A percentile compares a stretch with the other conserved stretches of the same genome.
Conservation (phyloP, 116 monocot genomes). For the Iris pallida region DNA sequence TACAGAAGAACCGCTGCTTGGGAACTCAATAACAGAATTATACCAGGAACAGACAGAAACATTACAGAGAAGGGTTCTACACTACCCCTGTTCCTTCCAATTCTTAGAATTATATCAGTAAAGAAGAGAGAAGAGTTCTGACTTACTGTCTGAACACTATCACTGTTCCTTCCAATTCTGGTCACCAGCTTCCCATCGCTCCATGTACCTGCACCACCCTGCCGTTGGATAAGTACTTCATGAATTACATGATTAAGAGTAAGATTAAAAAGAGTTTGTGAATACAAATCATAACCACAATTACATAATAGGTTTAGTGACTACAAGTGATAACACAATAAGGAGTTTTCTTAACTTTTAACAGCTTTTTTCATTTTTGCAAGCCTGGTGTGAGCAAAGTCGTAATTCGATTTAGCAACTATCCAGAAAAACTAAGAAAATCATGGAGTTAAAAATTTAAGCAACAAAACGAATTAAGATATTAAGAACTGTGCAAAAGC, state of each 20-base stretch:
- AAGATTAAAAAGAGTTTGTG: neutral
- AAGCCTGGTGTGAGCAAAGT: too few species aligned
- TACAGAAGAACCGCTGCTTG: neutral
- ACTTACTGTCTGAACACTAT: constrained; percentile 91
- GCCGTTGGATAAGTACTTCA: constrained; percentile 71
- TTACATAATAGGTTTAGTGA: neutral
- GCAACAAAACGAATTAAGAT: too few species aligned
- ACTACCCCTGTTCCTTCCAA: constrained; percentile 85
- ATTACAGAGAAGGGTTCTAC: constrained; percentile 16
- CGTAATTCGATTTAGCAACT: too few species aligned
- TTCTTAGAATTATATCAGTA: constrained; percentile 27
- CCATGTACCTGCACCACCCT: constrained; percentile 99
- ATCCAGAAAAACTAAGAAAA: too few species aligned
- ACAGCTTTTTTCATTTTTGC: too few species aligned
- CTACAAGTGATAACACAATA: too few species aligned
- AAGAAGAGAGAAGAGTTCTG: neutral
- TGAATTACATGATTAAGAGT: constrained; percentile 14
- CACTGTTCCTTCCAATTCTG: constrained; percentile 92
- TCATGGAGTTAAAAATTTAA: too few species aligned
- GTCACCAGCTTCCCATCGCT: constrained; percentile 98
- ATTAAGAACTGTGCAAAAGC: too few species aligned
- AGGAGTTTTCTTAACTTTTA: too few species aligned
- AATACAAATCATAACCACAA: neutral
- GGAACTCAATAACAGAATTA: neutral
- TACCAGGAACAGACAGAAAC: neutral